A percentile compares a stretch with the other conserved stretches of the same genome.
Evolutionary conservation across 1,139 yeast genomes (phyloP).

Genomic region (Pichia sp.): DNA sequence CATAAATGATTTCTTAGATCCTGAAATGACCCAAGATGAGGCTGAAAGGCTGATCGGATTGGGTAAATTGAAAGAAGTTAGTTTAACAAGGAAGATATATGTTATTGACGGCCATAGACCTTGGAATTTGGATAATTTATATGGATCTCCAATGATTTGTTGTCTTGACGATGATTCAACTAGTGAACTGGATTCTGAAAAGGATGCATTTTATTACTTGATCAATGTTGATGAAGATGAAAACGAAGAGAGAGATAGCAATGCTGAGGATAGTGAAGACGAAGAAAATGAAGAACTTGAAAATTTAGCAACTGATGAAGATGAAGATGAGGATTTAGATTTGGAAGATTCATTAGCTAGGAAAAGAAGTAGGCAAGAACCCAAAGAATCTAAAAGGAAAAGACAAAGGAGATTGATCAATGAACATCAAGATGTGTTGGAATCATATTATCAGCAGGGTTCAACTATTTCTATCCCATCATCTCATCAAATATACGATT

Average conservation of each 20-base stretch:
- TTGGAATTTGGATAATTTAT: slow-evolving; percentile 89
- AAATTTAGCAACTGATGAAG: slow-evolving; percentile 21
- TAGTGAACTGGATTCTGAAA: slow-evolving; percentile 45
- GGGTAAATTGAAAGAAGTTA: slow-evolving; percentile 14
- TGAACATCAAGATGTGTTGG: slow-evolving; percentile 50
- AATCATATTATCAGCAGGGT: slow-evolving; percentile 75
- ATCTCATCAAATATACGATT: slow-evolving; percentile 72
- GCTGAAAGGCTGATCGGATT: slow-evolving; percentile 7
- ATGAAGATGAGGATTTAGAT: slow-evolving; percentile 27
- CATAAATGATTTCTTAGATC: slow-evolving; percentile 38
- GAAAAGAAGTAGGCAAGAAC: slow-evolving; percentile 14
- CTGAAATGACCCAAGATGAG: slow-evolving; percentile 15
- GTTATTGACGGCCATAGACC: slow-evolving; percentile 92
- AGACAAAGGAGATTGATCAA: slow-evolving; percentile 29
- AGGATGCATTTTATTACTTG: slow-evolving; percentile 48
- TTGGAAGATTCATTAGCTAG: slow-evolving; percentile 30
- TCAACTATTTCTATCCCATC: slow-evolving; percentile 70
- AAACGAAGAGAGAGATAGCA: slow-evolving; percentile 33
- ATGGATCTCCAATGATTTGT: slow-evolving; percentile 72
- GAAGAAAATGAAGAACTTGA: slow-evolving; percentile 27
- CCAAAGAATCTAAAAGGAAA: slow-evolving; percentile 35
- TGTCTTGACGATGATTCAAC: slow-evolving; percentile 90
- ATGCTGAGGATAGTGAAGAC: slow-evolving; percentile 28
- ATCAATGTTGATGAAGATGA: slow-evolving; percentile 35
- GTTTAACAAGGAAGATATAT: slow-evolving; percentile 51